Percentiles rank a stretch among this genome's conserved stretches.
phyloP scores from a whole-genome alignment of 1,139 yeast species.

The Taphrina sp. region DNA sequence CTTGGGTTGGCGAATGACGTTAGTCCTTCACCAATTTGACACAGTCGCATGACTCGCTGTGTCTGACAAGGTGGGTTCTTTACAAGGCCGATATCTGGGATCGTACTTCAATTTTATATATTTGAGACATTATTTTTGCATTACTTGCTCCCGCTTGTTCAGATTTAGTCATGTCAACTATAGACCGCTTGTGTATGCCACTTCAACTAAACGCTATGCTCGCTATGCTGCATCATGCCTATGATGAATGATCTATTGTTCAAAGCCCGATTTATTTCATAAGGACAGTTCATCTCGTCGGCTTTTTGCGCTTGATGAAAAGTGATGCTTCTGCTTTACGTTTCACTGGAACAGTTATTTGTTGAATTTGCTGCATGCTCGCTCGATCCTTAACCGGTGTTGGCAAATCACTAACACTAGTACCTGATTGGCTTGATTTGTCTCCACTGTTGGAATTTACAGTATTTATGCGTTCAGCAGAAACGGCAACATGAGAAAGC shows the following conservation, averaged over 20 bases:
- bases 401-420: too few species aligned
- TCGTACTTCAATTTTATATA: too few species aligned
- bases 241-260: neutral
- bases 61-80: too few species aligned
- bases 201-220: too few species aligned
- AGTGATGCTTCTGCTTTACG: constrained; percentile 16
- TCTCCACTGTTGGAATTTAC: neutral
- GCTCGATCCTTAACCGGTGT: neutral
- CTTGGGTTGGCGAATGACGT: too few species aligned
- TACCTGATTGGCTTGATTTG: neutral
- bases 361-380: neutral
- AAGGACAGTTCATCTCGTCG: neutral
- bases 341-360: neutral
- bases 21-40: too few species aligned
- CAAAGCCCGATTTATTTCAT: neutral
- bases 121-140: too few species aligned
- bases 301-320: constrained; percentile 28
- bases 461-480: neutral
- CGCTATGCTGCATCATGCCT: constrained; percentile 9
- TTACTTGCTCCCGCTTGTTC: too few species aligned
- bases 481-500: neutral
- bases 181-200: too few species aligned
- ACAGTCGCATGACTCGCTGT: too few species aligned
- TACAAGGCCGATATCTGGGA: too few species aligned
- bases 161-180: too few species aligned